Evolutionary conservation across 768 basidiomycete species (phyloP).

Genomic region (Lactifluus subvellereus): DNA sequence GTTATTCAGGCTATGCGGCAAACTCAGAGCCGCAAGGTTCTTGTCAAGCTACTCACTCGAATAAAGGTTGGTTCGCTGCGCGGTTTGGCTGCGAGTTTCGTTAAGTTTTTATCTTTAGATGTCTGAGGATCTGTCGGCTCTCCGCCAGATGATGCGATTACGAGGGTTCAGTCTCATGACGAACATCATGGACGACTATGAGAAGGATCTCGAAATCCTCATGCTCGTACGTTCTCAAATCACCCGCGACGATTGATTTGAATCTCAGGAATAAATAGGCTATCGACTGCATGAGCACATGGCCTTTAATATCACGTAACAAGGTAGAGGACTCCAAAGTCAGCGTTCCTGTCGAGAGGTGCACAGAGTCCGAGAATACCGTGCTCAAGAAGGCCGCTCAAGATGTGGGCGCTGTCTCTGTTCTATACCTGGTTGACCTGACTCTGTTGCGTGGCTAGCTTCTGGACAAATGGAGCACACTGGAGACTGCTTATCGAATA

Average conservation of each 20-base stretch:
- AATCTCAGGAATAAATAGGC: slow-evolving; percentile 35
- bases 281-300: slow-evolving; percentile 60
- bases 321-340: slow-evolving; percentile 80
- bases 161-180: slow-evolving; percentile 93
- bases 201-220: slow-evolving; percentile 63
- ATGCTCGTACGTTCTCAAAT: slow-evolving; percentile 46
- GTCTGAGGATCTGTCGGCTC: slow-evolving; percentile 71
- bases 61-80: slow-evolving; percentile 53
- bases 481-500: slow-evolving; percentile 81
- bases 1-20: slow-evolving; percentile 89
- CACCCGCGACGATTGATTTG: not conserved
- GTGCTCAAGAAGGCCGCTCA: slow-evolving; percentile 52
- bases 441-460: slow-evolving; percentile 41
- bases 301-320: slow-evolving; percentile 83
- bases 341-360: slow-evolving; percentile 52
- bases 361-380: slow-evolving; percentile 51
- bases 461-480: slow-evolving; percentile 69
- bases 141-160: slow-evolving; percentile 83
- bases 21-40: slow-evolving; percentile 73
- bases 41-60: slow-evolving; percentile 77
- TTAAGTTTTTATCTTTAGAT: slow-evolving; percentile 43
- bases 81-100: not conserved
- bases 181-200: slow-evolving; percentile 75
- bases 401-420: slow-evolving; percentile 40
- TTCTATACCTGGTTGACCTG: not conserved